Evolutionary conservation across 2,329 filamentous ascomycete genomes (phyloP).

Genomic region (Aplosporella prunicola): DNA sequence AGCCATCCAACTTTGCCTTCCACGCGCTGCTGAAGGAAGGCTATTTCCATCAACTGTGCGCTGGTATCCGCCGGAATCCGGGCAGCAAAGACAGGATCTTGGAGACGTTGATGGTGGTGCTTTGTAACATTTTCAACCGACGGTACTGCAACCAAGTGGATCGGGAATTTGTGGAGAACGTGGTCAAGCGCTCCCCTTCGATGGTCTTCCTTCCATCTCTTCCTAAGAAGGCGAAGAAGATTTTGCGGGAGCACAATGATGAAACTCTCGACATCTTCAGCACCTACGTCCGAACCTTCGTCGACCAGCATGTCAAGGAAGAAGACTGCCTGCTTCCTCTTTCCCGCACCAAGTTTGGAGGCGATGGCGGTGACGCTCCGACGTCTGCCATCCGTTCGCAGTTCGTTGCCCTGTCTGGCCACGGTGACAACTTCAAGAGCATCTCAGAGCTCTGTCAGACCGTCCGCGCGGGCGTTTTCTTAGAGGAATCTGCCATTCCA

Average conservation of each 20-base stretch:
- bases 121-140: conserved; percentile 63
- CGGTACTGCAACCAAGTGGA: conserved; percentile 41
- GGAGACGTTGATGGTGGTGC: conserved; percentile 55
- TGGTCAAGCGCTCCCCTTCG: conserved; percentile 49
- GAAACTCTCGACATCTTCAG: conserved; percentile 58
- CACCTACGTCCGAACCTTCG: conserved; percentile 59
- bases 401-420: conserved; percentile 63
- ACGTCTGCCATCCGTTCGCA: conserved; percentile 48
- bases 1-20: conserved; percentile 67
- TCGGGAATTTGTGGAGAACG: conserved; percentile 37
- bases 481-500: conserved; percentile 65
- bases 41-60: conserved; percentile 58
- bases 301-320: conserved; percentile 47
- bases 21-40: conserved; percentile 63
- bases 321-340: conserved; percentile 52
- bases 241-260: conserved; percentile 54
- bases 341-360: conserved; percentile 41
- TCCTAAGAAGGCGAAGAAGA: conserved; percentile 46
- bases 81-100: conserved; percentile 42
- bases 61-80: conserved; percentile 43
- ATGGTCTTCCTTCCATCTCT: conserved; percentile 56
- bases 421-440: conserved; percentile 51
- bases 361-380: conserved; percentile 6
- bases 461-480: conserved; percentile 58
- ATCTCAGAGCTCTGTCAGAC: conserved; percentile 60